Evolutionary conservation across 2,329 filamentous ascomycete genomes (phyloP).

Genomic region (Pseudodiploospora longispora): DNA sequence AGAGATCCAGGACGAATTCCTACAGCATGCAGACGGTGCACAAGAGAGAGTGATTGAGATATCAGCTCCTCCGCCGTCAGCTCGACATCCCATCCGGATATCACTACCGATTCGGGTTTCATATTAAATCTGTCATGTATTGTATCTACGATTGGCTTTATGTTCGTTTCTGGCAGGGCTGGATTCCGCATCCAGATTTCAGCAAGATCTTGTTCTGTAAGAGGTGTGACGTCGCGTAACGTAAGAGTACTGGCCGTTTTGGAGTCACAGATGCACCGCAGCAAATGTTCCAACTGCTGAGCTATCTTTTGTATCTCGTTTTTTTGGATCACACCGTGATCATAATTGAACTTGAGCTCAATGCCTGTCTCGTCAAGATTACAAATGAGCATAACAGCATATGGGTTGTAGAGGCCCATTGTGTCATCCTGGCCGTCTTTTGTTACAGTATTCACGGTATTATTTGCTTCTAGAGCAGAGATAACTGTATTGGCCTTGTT

Average conservation of each 20-base stretch:
- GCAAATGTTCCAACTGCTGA: not conserved
- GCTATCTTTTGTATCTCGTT: not conserved
- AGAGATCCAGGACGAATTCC: constrained; percentile 4
- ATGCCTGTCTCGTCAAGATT: not conserved
- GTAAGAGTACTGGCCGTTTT: too few relatives aligned
- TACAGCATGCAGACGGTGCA: constrained; percentile 2
- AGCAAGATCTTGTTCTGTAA: not conserved
- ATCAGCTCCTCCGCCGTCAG: constrained; percentile 12
- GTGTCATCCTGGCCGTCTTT: constrained; percentile 5
- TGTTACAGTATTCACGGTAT: not conserved
- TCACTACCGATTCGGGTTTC: constrained; percentile 18
- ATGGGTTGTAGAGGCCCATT: not conserved
- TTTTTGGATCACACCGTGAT: not conserved
- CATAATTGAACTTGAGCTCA: not conserved
- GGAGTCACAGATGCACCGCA: not conserved
- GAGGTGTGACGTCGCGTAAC: not conserved
- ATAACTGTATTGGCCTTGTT: not conserved
- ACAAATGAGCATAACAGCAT: not conserved
- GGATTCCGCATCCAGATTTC: constrained; percentile 10
- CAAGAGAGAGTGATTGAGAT: constrained; percentile 3
- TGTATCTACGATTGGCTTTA: constrained; percentile 31
- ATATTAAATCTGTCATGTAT: constrained; percentile 16
- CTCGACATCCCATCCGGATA: constrained; percentile 34
- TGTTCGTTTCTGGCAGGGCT: constrained; percentile 9
- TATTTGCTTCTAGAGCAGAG: not conserved